phyloP scores from a whole-genome alignment of 1,284 basidiomycete species.

The Boletus subluridellus region DNA sequence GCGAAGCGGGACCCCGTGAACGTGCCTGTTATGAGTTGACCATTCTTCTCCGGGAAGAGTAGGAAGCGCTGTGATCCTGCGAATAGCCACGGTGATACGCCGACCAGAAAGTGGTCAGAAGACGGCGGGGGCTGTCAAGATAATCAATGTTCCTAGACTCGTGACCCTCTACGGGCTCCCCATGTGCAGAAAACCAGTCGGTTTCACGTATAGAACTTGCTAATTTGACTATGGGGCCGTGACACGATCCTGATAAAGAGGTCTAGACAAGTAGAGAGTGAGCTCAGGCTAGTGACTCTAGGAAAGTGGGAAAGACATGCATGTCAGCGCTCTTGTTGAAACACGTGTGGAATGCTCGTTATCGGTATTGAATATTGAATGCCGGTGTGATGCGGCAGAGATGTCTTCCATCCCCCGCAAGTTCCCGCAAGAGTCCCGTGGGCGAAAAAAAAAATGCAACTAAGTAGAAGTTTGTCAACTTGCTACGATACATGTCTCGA shows the following conservation, averaged over 20 bases:
- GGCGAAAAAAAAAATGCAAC: no score
- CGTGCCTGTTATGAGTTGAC: background rate
- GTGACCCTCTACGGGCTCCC: background rate
- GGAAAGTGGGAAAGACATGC: no score
- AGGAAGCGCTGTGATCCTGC: background rate
- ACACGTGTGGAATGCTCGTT: no score
- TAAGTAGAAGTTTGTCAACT: no score
- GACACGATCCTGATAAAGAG: background rate
- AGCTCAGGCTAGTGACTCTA: no score
- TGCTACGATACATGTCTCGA: no score
- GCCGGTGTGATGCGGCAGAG: no score
- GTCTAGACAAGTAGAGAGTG: no score
- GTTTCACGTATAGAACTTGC: background rate
- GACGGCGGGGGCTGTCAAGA: background rate
- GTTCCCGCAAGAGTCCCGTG: no score
- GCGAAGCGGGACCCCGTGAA: background rate
- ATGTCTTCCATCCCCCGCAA: no score
- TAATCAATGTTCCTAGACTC: background rate
- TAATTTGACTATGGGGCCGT: background rate
- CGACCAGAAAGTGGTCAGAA: background rate
- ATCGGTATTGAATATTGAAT: no score
- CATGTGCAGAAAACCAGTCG: background rate
- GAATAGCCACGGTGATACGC: background rate
- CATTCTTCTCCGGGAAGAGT: background rate
- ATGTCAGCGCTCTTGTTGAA: no score